Evolutionary conservation across 78 protist genomes (phyloP), one percentile per base, ranked within the genome.

Genomic region (Polysphondylium violaceum): DNA sequence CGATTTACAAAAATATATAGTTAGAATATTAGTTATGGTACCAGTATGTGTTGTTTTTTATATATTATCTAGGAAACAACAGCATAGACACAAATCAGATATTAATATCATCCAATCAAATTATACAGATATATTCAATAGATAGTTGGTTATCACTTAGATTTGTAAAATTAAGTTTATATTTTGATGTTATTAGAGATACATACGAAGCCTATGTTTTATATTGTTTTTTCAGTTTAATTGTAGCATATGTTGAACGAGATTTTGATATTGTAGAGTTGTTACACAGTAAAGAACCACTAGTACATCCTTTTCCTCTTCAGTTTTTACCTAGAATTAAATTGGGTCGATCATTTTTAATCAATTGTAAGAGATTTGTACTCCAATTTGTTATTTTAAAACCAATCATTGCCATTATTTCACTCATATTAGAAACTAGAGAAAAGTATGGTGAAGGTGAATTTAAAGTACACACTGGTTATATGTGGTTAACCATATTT

Each of bases 141-240:
- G 81, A 75, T 53, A 79, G 91, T 83, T 83, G 78, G 88, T 43
- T 83, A 40, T 67, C 89, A 43, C 51, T 91, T 35, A 55, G 77
- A 76, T 71, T 75, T 67, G 44, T 63, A 21, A 19, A 58, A 1
- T 38, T 55, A 33, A 76, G 89, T 71, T 73, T 91, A 58, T 76
- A 76, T 61, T 91, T 75, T 44, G 95, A 92, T 83, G 50, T 83
- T 12, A 31, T 92, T 35, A 65, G 95, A 16, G 95, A 92, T 76
- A 74, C 90, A 0, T 92, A 92, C 53, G 95, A 92, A 79, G 81
- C 76, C 43, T 92, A 67, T 63, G 92, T 83, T n/a, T 78, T 92
- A 36, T 92, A 92, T 61, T 72, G 76, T 43, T 92, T 92, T 71
- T 72, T 92, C 38, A 35, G 51, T 36, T 56, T 92, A 6, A 79